phyloP scores from a whole-genome alignment of 805 yeast species.

The Candida peoriensis region DNA sequence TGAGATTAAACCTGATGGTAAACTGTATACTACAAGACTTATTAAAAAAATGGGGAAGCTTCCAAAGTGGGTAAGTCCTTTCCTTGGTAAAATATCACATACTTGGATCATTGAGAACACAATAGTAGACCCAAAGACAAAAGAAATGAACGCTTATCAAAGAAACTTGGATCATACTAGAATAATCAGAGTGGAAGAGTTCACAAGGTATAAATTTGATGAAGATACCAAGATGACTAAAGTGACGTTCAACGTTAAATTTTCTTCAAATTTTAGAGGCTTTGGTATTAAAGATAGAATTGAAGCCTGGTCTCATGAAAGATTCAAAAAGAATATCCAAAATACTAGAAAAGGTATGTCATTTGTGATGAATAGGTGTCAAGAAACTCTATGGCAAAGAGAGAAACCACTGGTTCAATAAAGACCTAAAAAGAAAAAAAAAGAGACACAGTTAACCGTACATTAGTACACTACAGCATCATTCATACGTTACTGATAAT shows the following conservation, averaged over 20 bases:
- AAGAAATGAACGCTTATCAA: slow-evolving; percentile 61
- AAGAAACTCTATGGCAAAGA: slow-evolving; percentile 25
- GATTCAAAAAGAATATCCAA: slow-evolving; percentile 61
- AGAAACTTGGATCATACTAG: slow-evolving; percentile 80
- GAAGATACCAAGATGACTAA: slow-evolving; percentile 30
- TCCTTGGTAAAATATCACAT: slow-evolving; percentile 63
- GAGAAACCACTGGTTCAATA: slow-evolving; percentile 5
- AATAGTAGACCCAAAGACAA: slow-evolving; percentile 56
- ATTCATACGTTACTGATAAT: slow-evolving; percentile 1
- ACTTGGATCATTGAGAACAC: slow-evolving; percentile 82
- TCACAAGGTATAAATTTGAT: slow-evolving; percentile 46
- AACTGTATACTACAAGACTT: slow-evolving; percentile 65
- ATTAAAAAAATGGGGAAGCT: slow-evolving; percentile 75
- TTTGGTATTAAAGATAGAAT: slow-evolving; percentile 65
- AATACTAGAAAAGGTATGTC: slow-evolving; percentile 69
- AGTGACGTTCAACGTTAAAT: slow-evolving; percentile 59
- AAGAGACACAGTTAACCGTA: background rate
- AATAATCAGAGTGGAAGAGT: slow-evolving; percentile 76
- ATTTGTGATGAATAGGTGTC: slow-evolving; percentile 66
- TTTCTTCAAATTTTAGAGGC: slow-evolving; percentile 61
- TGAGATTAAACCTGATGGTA: slow-evolving; percentile 54
- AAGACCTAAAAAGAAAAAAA: background rate
- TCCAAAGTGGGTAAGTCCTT: slow-evolving; percentile 74
- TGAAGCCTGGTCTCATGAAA: slow-evolving; percentile 74
- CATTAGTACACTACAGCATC: background rate